A percentile compares a stretch with the other conserved stretches of the same genome.
Evolutionary conservation across 2,329 filamentous ascomycete genomes (phyloP).

Genomic region (Penicillium sp.): DNA sequence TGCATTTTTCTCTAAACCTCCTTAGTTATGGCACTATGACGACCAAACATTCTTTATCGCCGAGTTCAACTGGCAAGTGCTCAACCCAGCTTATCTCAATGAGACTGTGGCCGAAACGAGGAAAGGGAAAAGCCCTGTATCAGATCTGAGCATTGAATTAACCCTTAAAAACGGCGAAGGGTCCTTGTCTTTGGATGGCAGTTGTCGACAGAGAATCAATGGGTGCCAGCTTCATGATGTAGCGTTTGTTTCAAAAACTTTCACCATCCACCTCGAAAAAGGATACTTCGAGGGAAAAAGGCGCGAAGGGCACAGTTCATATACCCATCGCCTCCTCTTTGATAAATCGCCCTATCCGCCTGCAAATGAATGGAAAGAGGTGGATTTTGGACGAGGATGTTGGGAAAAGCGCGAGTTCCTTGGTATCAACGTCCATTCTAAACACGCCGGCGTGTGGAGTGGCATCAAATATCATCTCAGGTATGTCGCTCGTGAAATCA

Average conservation of each 20-base stretch:
- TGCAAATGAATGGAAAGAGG: neutral
- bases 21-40: neutral
- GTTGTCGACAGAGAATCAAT: neutral
- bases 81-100: neutral
- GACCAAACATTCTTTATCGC: neutral
- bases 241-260: neutral
- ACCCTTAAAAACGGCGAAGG: neutral
- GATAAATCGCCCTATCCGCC: slow-evolving; percentile 1
- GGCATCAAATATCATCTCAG: neutral
- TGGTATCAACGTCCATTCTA: neutral
- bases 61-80: neutral
- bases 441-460: neutral
- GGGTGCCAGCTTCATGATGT: neutral
- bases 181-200: neutral
- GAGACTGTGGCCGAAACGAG: neutral
- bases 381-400: neutral
- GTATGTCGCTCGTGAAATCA: neutral
- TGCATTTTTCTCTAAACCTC: neutral
- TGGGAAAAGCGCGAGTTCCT: neutral
- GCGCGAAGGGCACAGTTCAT: neutral
- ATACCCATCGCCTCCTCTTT: neutral
- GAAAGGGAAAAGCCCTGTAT: neutral
- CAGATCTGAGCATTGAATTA: neutral
- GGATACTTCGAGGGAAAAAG: neutral
- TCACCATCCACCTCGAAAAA: neutral